Evolutionary conservation across 2,329 filamentous ascomycete genomes (phyloP), one percentile per base, ranked within the genome.

Genomic region (Chrysosporium queenslandicum): DNA sequence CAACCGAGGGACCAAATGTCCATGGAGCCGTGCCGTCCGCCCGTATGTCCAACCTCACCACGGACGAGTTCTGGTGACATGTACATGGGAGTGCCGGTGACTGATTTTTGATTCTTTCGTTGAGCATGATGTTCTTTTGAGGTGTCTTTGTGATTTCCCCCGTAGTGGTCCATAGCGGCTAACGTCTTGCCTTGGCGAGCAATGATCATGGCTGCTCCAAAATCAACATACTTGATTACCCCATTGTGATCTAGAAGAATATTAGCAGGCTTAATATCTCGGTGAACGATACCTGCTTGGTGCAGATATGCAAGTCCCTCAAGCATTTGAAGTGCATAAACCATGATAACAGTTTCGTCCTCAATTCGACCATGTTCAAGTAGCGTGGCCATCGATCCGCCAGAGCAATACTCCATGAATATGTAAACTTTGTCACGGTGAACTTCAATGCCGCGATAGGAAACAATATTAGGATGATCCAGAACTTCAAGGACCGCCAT

Each of bases 401-500:
- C 91, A 3, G 89, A 94, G 68, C 92, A 98, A 70, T 94, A 97
- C 69, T 98, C 92, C 92, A 98, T 98, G 67, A 98, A 98, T 60
- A 98, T 96, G 70, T 97, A 98, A n/a, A 98, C 92, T 65, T 95
- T 92, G 75, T 98, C 92, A 57, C 92, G 82, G 70, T 98, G 92
- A 2, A 96, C 92, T 68, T 98, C 92, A 63, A 98, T 97, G 54
- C 92, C 92, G 64, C 92, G 92, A 70, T 98, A 98, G 8, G 89
- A 91, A 20, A 98, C 94, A 56, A 98, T 87, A 65, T 98, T 98
- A 20, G 92, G 92, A 65, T 98, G 92, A 64, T 98, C 90, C 42
- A 98, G 78, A 1, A 96, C 86, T 69, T 97, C 91, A 46, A 98
- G 74, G 4, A 98, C 91, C 48, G 86, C 85, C 90, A 98, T 97